A percentile compares a stretch with the other conserved stretches of the same genome.
Conservation (phyloP, 345 rosid genomes). For the Angophora floribunda region DNA sequence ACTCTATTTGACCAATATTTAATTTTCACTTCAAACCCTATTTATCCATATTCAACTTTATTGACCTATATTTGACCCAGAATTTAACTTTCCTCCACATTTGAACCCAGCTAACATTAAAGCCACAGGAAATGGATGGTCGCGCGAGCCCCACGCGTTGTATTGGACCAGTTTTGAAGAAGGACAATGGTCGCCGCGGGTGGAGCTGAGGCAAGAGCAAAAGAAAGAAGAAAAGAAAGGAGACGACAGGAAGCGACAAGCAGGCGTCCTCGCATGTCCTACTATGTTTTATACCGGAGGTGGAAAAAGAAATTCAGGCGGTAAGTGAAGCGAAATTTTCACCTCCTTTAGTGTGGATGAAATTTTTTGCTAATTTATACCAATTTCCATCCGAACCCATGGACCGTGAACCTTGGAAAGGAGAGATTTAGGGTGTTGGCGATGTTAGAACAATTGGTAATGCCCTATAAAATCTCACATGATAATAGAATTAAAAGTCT, state of each 20-base stretch:
- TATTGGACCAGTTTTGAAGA: background rate
- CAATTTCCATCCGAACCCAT: too few relatives aligned
- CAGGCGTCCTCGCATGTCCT: background rate
- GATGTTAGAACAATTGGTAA: too few relatives aligned
- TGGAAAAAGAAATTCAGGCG: accelerated
- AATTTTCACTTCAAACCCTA: too few relatives aligned
- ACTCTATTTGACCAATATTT: too few relatives aligned
- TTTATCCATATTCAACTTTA: too few relatives aligned
- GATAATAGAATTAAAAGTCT: too few relatives aligned
- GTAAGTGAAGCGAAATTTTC: background rate
- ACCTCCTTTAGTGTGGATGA: accelerated
- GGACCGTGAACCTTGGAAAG: too few relatives aligned
- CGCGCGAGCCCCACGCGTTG: background rate
- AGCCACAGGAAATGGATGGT: background rate
- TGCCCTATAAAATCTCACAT: too few relatives aligned
- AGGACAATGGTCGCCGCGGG: background rate
- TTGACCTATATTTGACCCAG: too few relatives aligned
- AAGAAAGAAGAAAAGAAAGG: background rate
- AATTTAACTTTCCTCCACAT: too few relatives aligned
- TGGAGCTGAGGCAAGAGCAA: background rate
- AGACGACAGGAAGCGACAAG: background rate
- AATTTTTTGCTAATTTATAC: background rate
- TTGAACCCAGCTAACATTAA: too few relatives aligned
- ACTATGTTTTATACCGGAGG: background rate
- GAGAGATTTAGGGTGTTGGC: too few relatives aligned